These are phyloP conservation scores for Talaromyces sp. DNA, from an alignment of 2,329 filamentous ascomycete genomes.

Conservation along the genomic window DNA sequence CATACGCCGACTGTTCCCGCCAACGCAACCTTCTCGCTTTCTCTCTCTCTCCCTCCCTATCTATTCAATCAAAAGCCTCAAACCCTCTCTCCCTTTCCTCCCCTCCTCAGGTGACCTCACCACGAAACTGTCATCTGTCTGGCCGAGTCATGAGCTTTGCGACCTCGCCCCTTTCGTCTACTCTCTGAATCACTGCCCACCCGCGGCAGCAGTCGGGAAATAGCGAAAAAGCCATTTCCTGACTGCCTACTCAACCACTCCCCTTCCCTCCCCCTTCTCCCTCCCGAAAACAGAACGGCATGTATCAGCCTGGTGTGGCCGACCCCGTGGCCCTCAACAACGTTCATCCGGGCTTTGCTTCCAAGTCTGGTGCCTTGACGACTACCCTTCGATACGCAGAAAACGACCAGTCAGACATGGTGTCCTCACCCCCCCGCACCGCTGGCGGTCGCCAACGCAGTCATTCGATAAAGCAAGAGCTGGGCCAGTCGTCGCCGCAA, in stretches of 20 bases:
- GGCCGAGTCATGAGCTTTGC: background rate
- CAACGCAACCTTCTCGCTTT: background rate
- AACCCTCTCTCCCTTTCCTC: background rate
- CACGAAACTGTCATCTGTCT: background rate
- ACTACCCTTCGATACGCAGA: constrained; percentile 36
- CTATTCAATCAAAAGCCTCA: background rate
- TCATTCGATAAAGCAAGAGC: constrained; percentile 19
- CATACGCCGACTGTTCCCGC: background rate
- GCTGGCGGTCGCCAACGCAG: constrained; percentile 27
- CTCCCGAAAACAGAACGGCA: constrained; percentile 12
- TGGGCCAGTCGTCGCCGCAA: constrained; percentile 18
- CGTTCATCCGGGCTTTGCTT: constrained; percentile 25
- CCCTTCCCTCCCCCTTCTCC: background rate
- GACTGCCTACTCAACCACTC: background rate
- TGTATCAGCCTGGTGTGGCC: constrained; percentile 29
- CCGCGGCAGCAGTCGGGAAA: background rate
- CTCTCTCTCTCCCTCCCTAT: background rate
- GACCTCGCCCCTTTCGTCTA: background rate
- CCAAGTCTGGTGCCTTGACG: constrained; percentile 27
- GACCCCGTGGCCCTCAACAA: constrained; percentile 30
- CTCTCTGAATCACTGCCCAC: background rate
- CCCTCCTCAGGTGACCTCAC: background rate
- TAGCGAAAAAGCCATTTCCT: background rate
- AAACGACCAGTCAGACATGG: constrained; percentile 22
- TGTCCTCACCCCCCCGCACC: constrained; percentile 20